Evolutionary conservation across 176 grass and related monocot species (phyloP).

Genomic region (Bolboschoenus planiculmis): DNA sequence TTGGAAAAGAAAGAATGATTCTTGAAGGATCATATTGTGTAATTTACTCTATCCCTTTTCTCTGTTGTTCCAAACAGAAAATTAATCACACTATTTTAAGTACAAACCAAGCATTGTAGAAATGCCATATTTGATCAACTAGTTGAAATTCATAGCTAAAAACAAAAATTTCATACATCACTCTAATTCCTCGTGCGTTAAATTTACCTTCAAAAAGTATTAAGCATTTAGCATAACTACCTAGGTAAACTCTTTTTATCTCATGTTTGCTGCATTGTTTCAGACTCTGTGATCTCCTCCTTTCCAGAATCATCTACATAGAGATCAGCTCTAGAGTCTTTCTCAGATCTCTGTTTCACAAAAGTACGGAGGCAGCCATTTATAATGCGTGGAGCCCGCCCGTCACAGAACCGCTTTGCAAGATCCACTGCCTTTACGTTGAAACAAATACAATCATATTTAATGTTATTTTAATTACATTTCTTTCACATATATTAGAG

Average conservation of each 20-base stretch:
- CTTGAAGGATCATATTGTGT: not conserved
- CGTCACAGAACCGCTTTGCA: slow-evolving; percentile 88
- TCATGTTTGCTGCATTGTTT: not conserved
- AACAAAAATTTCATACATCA: not conserved
- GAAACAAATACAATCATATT: not conserved
- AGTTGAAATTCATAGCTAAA: not conserved
- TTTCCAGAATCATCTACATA: not conserved
- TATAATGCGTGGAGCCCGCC: slow-evolving; percentile 72
- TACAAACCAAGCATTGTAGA: not conserved
- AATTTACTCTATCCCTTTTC: not conserved
- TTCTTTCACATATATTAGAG: not conserved
- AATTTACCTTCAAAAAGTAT: not conserved
- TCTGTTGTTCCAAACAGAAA: not conserved
- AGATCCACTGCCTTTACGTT: slow-evolving; percentile 75
- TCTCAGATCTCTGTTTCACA: slow-evolving; percentile 32
- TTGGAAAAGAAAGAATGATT: not conserved
- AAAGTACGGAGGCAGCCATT: slow-evolving; percentile 92
- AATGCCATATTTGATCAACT: not conserved
- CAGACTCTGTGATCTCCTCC: not conserved
- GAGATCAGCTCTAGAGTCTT: not conserved
- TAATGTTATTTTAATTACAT: not conserved
- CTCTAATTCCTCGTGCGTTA: not conserved
- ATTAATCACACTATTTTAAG: not conserved
- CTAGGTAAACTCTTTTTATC: not conserved
- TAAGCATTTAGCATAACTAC: not conserved